Evolutionary conservation across 179 eudicot genomes (phyloP).

Genomic region (Monotropa hypopitys): DNA sequence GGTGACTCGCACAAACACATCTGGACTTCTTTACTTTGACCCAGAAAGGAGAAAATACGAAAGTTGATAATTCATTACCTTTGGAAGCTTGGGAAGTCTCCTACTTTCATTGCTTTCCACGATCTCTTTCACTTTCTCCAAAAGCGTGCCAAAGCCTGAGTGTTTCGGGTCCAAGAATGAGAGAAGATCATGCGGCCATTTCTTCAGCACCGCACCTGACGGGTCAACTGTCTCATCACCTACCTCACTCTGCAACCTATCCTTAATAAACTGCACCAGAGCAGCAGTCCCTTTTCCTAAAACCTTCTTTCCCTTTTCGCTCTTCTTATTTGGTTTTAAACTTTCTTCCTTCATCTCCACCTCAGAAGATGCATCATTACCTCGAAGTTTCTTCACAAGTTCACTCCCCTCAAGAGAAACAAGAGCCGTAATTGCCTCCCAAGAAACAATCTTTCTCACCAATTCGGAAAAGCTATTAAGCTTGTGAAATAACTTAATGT

Average conservation of each 20-base stretch:
- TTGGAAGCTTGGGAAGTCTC: conserved; percentile 88
- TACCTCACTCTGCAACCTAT: conserved; percentile 26
- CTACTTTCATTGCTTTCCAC: conserved; percentile 90
- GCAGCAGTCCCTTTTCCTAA: conserved; percentile 65
- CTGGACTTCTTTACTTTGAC: too few relatives aligned
- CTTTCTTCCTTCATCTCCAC: conserved; percentile 16
- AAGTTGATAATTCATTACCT: conserved; percentile 38
- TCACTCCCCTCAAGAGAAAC: conserved; percentile 49
- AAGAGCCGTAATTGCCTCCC: conserved; percentile 58
- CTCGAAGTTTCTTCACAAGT: conserved; percentile 13
- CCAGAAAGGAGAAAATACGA: too few relatives aligned
- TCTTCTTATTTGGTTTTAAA: conserved; percentile 33
- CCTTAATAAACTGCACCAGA: conserved; percentile 48
- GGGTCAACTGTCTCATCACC: conserved; percentile 18
- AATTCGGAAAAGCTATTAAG: conserved; percentile 30
- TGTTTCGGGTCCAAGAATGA: conserved; percentile 46
- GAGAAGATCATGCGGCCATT: conserved; percentile 23
- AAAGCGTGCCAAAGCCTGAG: conserved; percentile 28
- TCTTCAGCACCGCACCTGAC: conserved; percentile 18
- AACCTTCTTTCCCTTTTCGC: conserved; percentile 52
- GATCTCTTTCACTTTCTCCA: conserved; percentile 61
- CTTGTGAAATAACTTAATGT: conserved; percentile 35
- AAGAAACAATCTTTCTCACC: conserved; percentile 38
- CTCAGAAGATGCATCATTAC: not conserved
- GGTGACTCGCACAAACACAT: not conserved